Percentiles rank a stretch among this genome's conserved stretches.
phyloP scores from a whole-genome alignment of 352 stramenopile species.

The Peronospora tabacina region DNA sequence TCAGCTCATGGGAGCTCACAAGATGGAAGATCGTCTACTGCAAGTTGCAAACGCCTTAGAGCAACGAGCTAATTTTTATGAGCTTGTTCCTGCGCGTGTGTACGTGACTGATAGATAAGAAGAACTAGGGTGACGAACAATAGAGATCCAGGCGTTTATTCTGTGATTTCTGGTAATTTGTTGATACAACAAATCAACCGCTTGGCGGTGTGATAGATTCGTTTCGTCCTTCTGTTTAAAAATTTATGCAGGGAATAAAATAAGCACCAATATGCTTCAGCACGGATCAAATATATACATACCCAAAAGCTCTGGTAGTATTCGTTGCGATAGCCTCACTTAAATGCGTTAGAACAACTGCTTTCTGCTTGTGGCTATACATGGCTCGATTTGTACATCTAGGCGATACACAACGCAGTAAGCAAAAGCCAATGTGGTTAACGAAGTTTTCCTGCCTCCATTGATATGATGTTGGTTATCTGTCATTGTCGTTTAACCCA shows the following conservation, averaged over 20 bases:
- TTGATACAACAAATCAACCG: no score
- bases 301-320: constrained; percentile 1
- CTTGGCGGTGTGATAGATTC: no score
- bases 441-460: constrained; percentile 36
- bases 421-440: constrained; percentile 64
- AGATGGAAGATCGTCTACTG: constrained; percentile 55
- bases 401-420: constrained; percentile 74
- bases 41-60: constrained; percentile 60
- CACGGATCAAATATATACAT: background rate
- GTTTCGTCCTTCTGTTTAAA: no score
- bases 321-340: constrained; percentile 3
- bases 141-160: constrained; percentile 1
- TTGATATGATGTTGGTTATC: constrained; percentile 39
- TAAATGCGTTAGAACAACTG: constrained; percentile 2
- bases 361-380: constrained; percentile 2
- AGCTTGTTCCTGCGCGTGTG: constrained; percentile 43
- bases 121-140: constrained; percentile 3
- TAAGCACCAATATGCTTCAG: no score
- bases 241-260: no score
- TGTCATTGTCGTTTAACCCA: constrained; percentile 35
- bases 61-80: constrained; percentile 39
- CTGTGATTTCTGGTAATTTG: no score
- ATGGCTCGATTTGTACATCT: constrained; percentile 36
- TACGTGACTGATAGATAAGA: constrained; percentile 33
- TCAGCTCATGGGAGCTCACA: constrained; percentile 65